Percentiles rank a stretch among this genome's conserved stretches.
Evolutionary conservation across 169 alveolate species (phyloP).

Genomic region (Cryptosporidium baileyi): DNA sequence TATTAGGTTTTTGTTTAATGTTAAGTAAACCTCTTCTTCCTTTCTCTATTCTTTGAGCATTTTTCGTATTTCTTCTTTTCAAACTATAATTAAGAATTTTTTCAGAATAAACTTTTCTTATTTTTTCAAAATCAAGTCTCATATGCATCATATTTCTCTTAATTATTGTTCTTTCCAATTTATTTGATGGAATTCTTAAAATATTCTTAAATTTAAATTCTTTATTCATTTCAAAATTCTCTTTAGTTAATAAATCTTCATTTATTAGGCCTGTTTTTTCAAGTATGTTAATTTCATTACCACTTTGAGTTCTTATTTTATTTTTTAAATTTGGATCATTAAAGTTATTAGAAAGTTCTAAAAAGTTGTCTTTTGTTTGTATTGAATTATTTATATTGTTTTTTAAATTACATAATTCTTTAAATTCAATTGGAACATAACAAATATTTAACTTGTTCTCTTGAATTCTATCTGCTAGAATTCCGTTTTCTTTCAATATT

Average conservation of each 20-base stretch:
- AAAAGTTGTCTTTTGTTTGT: too few relatives aligned
- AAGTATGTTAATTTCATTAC: neutral
- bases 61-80: neutral
- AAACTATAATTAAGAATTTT: neutral
- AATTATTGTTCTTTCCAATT: constrained; percentile 9
- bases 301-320: neutral
- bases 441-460: neutral
- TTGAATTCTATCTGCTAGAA: neutral
- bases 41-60: constrained; percentile 23
- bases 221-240: neutral
- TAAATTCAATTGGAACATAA: too few relatives aligned
- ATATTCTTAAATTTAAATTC: neutral
- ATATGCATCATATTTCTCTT: constrained; percentile 43
- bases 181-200: neutral
- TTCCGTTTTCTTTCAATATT: constrained; percentile 17
- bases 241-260: neutral
- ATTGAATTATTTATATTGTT: too few relatives aligned
- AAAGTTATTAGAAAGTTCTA: too few relatives aligned
- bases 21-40: neutral
- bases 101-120: neutral
- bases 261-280: neutral
- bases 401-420: too few relatives aligned
- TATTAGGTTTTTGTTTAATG: neutral
- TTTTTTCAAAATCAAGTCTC: constrained; percentile 32
- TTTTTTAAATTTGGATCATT: too few relatives aligned